Percentiles rank a stretch among this genome's conserved stretches.
Evolutionary conservation across 371 early-diverging fungal species (phyloP).

Genomic region (Blyttiomyces sp.): DNA sequence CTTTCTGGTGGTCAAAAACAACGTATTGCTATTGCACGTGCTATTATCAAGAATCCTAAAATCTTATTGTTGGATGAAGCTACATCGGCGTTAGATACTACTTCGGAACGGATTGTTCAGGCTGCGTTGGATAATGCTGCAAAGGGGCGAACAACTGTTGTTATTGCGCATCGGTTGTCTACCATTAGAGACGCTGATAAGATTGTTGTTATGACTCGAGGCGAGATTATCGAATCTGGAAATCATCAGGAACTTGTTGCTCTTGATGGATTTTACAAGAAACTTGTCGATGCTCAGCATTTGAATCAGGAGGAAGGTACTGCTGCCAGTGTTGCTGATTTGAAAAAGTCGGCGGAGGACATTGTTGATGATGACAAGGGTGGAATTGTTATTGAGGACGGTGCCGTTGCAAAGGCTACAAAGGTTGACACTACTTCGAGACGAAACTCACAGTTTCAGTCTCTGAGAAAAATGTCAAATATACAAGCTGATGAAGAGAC

Average conservation of each 20-base stretch:
- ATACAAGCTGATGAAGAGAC: no score
- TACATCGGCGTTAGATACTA: constrained; percentile 86
- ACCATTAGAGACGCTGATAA: constrained; percentile 41
- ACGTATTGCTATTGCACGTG: constrained; percentile 78
- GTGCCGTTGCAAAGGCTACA: neutral
- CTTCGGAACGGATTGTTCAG: constrained; percentile 47
- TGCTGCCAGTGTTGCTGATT: neutral
- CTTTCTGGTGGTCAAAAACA: constrained; percentile 86
- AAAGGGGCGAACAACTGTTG: constrained; percentile 42
- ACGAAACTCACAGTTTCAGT: neutral
- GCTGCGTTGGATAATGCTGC: constrained; percentile 41
- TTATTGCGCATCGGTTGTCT: constrained; percentile 46
- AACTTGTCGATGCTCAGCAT: constrained; percentile 42
- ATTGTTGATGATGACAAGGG: neutral
- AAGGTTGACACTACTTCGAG: neutral
- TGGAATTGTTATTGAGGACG: neutral
- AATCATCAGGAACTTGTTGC: constrained; percentile 34
- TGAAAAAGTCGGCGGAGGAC: constrained; percentile 1
- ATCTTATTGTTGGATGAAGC: constrained; percentile 92
- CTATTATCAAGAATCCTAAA: constrained; percentile 81
- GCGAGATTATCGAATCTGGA: constrained; percentile 38
- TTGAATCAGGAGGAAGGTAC: constrained; percentile 24
- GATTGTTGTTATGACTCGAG: constrained; percentile 41
- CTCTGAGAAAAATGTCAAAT: neutral
- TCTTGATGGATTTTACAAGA: constrained; percentile 29